Base-by-base conservation (phyloP, 2,329 filamentous ascomycete genomes). In the Neospermospora avenae region DNA sequence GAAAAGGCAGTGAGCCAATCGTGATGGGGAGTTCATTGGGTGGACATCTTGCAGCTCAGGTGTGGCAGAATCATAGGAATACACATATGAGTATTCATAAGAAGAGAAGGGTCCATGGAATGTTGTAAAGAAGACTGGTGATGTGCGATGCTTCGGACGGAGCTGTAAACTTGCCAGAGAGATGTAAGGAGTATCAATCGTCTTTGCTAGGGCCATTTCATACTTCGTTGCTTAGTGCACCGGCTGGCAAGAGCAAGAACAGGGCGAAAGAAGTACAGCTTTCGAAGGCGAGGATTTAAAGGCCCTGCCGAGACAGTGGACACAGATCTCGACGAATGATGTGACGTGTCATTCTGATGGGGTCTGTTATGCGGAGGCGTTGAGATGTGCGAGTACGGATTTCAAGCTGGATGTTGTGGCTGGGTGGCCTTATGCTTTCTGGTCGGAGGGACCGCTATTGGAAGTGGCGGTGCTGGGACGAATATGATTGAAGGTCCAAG, bases 361-460 rank as follows among this genome's bases (percentile, higher is more conserved):
- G 10, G 63, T 79, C 8, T 82, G 79, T 63, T 81, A 81, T 65
- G 79, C 76, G 3, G 76, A 76, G 67, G 68, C 73, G 3, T 67
- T 82, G 60, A 71, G 68, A 42, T 68, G 72, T 13, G 74, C 72
- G 3, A 77, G 76, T 11, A 72, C 76, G 0, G 72, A 76, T 13
- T 76, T 80, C 0, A 72, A 68, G 58, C 66, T 79, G 6, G 74
- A 78, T 63, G 73, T 81, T 2, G 73, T 80, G 28, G 61, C 67
- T 57, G 79, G 79, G 8, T 81, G 76, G 74, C 79, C 80, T 18
- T 80, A 82, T 71, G 82, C 80, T 7, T 82, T 80, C 65, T 82
- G 80, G 80, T 67, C 82, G 59, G 75, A 77, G 69, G 75, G 75
- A 20, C 78, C 77, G 35, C 69, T 59, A 58, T 65, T 80, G 65